A percentile compares a stretch with the other conserved stretches of the same genome.
Evolutionary conservation across 2,329 filamentous ascomycete genomes (phyloP).

Genomic region (Penicillium sp.): DNA sequence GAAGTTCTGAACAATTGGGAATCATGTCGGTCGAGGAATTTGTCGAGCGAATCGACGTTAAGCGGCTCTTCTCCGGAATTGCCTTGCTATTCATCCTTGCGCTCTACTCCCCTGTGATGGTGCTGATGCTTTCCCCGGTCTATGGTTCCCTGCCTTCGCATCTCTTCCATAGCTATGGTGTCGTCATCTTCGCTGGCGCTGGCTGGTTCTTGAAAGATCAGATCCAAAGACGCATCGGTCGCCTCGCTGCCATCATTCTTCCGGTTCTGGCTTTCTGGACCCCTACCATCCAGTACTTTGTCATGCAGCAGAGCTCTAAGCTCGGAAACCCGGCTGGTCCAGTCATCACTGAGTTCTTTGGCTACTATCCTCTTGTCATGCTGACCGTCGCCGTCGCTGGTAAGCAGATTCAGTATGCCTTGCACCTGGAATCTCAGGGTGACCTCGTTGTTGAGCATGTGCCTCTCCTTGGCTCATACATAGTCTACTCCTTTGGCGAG

Average conservation of each 20-base stretch:
- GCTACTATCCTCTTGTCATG: conserved; percentile 72
- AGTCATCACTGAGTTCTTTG: conserved; percentile 73
- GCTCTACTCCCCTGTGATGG: conserved; percentile 53
- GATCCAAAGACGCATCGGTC: conserved; percentile 55
- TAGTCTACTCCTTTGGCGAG: conserved; percentile 62
- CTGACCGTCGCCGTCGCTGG: conserved; percentile 69
- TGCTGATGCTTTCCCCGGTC: conserved; percentile 80
- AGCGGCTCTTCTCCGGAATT: conserved; percentile 36
- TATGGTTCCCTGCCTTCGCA: conserved; percentile 83
- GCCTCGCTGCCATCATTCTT: conserved; percentile 59
- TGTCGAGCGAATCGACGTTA: conserved; percentile 35
- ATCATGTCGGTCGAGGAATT: conserved; percentile 38
- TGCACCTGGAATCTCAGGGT: conserved; percentile 63
- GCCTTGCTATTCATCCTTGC: conserved; percentile 48
- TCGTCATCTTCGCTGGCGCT: conserved; percentile 70
- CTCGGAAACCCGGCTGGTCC: conserved; percentile 77
- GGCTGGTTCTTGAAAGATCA: conserved; percentile 74
- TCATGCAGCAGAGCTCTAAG: conserved; percentile 69
- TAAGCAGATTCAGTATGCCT: conserved; percentile 65
- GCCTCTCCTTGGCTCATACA: conserved; percentile 70
- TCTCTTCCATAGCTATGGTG: conserved; percentile 71
- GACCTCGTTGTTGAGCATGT: conserved; percentile 66
- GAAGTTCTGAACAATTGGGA: conserved; percentile 22
- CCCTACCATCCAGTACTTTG: conserved; percentile 72
- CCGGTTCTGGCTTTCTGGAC: conserved; percentile 78